A percentile compares a stretch with the other conserved stretches of the same genome.
Evolutionary conservation across 768 basidiomycete species (phyloP).

Genomic region (Podaxis mareebaensis): DNA sequence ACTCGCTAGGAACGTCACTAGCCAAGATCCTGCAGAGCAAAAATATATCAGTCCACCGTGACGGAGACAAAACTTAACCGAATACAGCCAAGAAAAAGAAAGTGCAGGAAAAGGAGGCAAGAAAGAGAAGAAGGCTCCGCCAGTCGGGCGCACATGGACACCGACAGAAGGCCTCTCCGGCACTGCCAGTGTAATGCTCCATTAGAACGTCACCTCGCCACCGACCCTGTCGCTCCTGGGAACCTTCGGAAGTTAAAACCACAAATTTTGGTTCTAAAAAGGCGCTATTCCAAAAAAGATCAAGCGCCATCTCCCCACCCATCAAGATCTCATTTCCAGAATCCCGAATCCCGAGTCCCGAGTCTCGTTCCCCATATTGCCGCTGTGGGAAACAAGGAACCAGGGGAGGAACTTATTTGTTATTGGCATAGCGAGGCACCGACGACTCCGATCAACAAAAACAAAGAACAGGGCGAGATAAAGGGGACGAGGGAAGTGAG

Average conservation of each 20-base stretch:
- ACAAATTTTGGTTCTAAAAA: neutral
- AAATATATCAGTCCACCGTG: neutral
- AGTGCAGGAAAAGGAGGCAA: neutral
- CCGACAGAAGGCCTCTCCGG: neutral
- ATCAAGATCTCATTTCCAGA: neutral
- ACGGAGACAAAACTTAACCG: neutral
- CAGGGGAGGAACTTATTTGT: neutral
- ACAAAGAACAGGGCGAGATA: neutral
- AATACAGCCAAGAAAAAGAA: neutral
- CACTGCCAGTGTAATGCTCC: neutral
- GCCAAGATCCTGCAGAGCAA: slow-evolving; percentile 59
- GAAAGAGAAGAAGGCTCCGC: neutral
- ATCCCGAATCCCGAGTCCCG: neutral
- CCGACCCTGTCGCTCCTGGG: neutral
- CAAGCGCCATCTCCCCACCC: slow-evolving; percentile 1
- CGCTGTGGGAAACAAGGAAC: neutral
- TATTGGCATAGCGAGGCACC: neutral
- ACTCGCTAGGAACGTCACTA: slow-evolving; percentile 70
- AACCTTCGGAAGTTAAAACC: neutral
- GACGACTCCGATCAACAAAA: neutral
- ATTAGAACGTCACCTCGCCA: neutral
- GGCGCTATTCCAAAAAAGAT: slow-evolving; percentile 1
- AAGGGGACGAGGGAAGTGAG: neutral
- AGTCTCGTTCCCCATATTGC: neutral
- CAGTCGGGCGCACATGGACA: neutral